A percentile compares a stretch with the other conserved stretches of the same genome.
phyloP scores from a whole-genome alignment of 1,284 basidiomycete species.

The Apiotrichum gracile region DNA sequence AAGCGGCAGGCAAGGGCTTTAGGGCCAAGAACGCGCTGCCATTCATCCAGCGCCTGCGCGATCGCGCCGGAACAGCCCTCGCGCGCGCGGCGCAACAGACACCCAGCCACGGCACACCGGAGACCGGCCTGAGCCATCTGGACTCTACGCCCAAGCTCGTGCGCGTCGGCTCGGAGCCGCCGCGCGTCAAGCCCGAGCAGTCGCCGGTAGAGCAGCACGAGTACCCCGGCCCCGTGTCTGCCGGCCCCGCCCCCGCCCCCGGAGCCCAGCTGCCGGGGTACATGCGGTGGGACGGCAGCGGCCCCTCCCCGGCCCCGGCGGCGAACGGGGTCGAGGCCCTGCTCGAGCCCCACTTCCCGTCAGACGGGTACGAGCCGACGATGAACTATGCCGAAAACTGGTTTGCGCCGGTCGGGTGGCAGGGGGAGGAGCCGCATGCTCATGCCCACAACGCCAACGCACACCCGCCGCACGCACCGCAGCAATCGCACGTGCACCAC shows the following conservation, averaged over 20 bases:
- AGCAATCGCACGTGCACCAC: not conserved
- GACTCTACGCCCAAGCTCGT: slow-evolving; percentile 25
- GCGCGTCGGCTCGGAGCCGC: slow-evolving; percentile 14
- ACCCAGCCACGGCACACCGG: slow-evolving; percentile 12
- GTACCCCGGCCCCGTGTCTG: not conserved
- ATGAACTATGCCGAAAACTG: slow-evolving; percentile 1
- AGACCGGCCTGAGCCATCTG: slow-evolving; percentile 38
- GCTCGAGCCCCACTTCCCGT: not conserved
- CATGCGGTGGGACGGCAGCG: not conserved
- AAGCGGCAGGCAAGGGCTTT: slow-evolving; percentile 35
- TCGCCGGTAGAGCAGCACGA: not conserved
- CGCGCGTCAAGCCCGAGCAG: not conserved
- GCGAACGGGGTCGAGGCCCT: not conserved
- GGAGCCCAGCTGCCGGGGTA: too few relatives aligned
- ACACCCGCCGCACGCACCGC: not conserved
- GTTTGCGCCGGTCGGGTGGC: not conserved
- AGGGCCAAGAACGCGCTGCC: slow-evolving; percentile 41
- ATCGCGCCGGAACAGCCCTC: not conserved
- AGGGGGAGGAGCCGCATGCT: not conserved
- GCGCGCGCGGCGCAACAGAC: not conserved
- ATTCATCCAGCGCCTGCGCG: slow-evolving; percentile 3
- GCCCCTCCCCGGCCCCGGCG: not conserved
- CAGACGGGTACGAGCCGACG: not conserved
- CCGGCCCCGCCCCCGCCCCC: not conserved
- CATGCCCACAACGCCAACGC: not conserved